A percentile compares a stretch with the other conserved stretches of the same genome.
These are phyloP conservation scores for Delonix regia DNA, from an alignment of 306 rosid genomes.

Conservation along the genomic window DNA sequence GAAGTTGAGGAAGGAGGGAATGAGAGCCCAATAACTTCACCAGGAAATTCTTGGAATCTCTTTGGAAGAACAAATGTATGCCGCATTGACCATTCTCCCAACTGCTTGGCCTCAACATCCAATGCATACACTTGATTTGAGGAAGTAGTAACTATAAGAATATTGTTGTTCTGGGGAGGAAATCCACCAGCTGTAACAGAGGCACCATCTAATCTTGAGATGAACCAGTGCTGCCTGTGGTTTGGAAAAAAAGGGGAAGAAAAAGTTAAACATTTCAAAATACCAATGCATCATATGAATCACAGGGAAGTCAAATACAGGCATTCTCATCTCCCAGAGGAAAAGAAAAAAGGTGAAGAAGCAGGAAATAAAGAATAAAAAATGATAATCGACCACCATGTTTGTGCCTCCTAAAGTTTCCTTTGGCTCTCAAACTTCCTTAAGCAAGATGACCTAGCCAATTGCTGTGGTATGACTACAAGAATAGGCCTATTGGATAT, in stretches of 20 bases:
- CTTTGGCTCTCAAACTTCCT: neutral
- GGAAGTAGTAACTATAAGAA: constrained; percentile 85
- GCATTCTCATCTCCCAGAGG: neutral
- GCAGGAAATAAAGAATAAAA: neutral
- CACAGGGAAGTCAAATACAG: constrained; percentile 21
- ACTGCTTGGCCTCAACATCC: constrained; percentile 81
- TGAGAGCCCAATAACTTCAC: constrained; percentile 94
- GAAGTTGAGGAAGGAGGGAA: constrained; percentile 73
- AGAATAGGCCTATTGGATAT: neutral
- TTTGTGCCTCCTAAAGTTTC: neutral
- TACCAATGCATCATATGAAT: neutral
- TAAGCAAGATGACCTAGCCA: constrained; percentile 9
- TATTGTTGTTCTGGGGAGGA: constrained; percentile 71
- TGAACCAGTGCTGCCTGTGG: constrained; percentile 94
- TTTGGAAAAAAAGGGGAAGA: too few species aligned
- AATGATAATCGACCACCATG: neutral
- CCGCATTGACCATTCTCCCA: constrained; percentile 90
- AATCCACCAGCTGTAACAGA: constrained; percentile 95
- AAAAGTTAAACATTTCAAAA: constrained; percentile 11
- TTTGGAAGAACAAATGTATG: constrained; percentile 72
- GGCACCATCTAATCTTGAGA: constrained; percentile 90
- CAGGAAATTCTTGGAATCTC: constrained; percentile 94
- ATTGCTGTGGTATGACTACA: neutral
- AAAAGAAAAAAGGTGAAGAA: neutral
- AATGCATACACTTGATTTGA: constrained; percentile 89